Percentiles rank a stretch among this genome's conserved stretches.
Conservation (phyloP, 2,329 filamentous ascomycete species). For the Lecanoromycetidae sp. region DNA sequence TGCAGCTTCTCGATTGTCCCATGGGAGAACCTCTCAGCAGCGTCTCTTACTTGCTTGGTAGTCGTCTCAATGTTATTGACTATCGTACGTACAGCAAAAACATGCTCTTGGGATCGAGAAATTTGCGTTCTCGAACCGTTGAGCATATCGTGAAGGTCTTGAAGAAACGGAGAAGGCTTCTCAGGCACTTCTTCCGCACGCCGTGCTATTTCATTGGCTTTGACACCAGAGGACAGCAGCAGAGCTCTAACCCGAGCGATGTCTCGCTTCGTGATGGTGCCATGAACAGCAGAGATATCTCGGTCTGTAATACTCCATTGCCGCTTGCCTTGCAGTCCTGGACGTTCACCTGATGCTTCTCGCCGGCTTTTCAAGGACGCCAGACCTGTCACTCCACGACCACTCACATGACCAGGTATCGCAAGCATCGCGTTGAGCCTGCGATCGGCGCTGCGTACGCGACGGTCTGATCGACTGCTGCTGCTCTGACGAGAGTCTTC, state of each 20-base stretch:
- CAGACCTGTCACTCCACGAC: constrained; percentile 34
- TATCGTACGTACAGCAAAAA: constrained; percentile 42
- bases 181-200: constrained; percentile 43
- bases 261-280: constrained; percentile 53
- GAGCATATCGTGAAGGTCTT: constrained; percentile 23
- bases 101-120: constrained; percentile 38
- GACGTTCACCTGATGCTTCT: constrained; percentile 24
- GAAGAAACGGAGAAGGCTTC: constrained; percentile 27
- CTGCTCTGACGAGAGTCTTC: constrained; percentile 15
- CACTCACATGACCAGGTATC: constrained; percentile 24
- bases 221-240: constrained; percentile 75
- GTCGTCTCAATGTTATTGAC: constrained; percentile 36
- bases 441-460: constrained; percentile 19
- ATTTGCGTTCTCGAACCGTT: constrained; percentile 31
- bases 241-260: constrained; percentile 66
- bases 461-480: constrained; percentile 5
- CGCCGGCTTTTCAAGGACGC: constrained; percentile 28
- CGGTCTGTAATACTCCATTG: constrained; percentile 49
- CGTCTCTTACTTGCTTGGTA: constrained; percentile 32
- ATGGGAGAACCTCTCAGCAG: constrained; percentile 36
- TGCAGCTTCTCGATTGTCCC: constrained; percentile 34
- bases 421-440: constrained; percentile 27
- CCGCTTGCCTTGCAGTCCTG: constrained; percentile 32
- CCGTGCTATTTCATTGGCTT: constrained; percentile 66
- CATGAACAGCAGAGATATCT: constrained; percentile 28